Base-by-base conservation (phyloP, 176 grass and related monocot genomes). In the Otatea glauca region DNA sequence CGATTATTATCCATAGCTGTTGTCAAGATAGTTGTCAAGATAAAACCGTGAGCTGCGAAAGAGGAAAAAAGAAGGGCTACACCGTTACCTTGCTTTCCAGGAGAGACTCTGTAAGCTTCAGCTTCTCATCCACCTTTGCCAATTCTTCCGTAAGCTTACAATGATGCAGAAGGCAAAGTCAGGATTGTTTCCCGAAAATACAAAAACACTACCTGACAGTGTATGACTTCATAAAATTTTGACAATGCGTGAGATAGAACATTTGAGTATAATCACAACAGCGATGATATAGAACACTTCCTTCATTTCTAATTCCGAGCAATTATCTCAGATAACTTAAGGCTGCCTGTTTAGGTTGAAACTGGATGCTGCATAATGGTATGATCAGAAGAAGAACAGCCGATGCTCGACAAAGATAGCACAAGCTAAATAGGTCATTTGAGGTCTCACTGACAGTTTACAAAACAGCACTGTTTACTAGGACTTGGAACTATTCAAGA, bases 81-180 rank as follows among this genome's bases (percentile, higher is more conserved):
- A 32, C n/a, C 41, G 35, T 81, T 93, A 97, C 95, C 74, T 87
- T 99, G 93, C 78, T 92, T 83, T 99, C 96, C 4, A 96, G 86
- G 84, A 96, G 91, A 66, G 96, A 94, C 85, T 99, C 96, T 25
- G 96, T 96, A 67, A 99, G 88, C 85, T 99, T 99, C 55, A 96
- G 90, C 70, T 99, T 99, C 72, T 35, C 91, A 50, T 99, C 96
- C 85, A 96, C 93, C 78, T 95, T 99, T 81, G 81, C 84, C 65
- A 94, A 90, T 75, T 99, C 96, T 88, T 96, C 93, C 43, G 96
- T 89, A 65, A 99, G 93, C 96, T 99, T 94, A 94, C 85, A 92
- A 74, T 77, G 69, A 87, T 39, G 71, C 54, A 65, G 76, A 62
- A 83, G 75, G 71, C 50, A 91, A 78, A 84, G 59, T 84, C 72